Percentiles rank a stretch among this genome's conserved stretches.
Evolutionary conservation across 768 basidiomycete genomes (phyloP).

Genomic region (Sporobolomyces pararoseus): DNA sequence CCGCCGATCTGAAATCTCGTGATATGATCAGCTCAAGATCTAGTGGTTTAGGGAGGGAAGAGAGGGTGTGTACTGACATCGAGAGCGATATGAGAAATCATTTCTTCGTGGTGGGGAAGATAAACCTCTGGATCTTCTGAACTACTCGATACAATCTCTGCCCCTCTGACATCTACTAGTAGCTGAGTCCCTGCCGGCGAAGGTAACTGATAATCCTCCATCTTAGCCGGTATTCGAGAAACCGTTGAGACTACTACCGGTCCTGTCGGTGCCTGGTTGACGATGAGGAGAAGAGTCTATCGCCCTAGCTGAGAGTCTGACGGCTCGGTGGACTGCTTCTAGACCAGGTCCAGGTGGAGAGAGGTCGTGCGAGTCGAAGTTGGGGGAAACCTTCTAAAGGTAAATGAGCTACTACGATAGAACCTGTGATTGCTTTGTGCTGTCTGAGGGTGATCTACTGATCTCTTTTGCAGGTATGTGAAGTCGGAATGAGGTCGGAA

Average conservation of each 20-base stretch:
- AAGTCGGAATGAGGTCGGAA: neutral
- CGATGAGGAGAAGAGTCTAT: no score
- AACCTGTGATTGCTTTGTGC: no score
- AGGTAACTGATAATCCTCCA: constrained; percentile 40
- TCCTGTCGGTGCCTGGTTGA: no score
- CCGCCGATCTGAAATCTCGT: constrained; percentile 74
- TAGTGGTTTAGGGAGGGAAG: constrained; percentile 20
- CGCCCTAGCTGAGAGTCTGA: no score
- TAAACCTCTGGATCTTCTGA: constrained; percentile 68
- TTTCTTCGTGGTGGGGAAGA: constrained; percentile 94
- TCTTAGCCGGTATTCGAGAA: neutral
- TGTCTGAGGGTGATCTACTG: no score
- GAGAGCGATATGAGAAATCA: constrained; percentile 93
- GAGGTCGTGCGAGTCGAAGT: no score
- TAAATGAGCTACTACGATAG: no score
- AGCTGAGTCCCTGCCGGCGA: constrained; percentile 34
- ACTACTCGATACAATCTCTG: constrained; percentile 40
- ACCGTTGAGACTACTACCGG: no score
- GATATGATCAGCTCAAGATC: constrained; percentile 26
- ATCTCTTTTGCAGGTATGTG: no score
- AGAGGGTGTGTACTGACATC: constrained; percentile 62
- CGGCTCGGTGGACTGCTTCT: no score
- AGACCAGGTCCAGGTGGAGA: no score
- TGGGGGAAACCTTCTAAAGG: no score
- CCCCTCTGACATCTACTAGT: constrained; percentile 37